Evolutionary conservation across 2,329 filamentous ascomycete species (phyloP).

Genomic region (Aphanocladium album): DNA sequence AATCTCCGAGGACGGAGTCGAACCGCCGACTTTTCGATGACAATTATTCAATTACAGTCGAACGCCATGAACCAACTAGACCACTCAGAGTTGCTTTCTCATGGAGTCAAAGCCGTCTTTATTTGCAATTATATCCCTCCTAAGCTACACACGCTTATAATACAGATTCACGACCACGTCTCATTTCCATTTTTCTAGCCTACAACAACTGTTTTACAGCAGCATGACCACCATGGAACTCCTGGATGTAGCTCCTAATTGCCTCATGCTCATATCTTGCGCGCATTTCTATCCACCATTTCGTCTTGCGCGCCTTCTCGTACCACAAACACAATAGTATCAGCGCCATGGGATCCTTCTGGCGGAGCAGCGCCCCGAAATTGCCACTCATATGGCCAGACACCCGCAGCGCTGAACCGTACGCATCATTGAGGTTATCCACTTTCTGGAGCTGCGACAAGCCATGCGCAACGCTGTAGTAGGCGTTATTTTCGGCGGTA

Average conservation of each 20-base stretch:
- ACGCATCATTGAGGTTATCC: background rate
- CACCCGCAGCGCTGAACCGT: background rate
- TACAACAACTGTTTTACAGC: background rate
- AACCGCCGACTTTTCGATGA: constrained; percentile 24
- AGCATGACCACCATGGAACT: background rate
- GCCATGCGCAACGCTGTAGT: background rate
- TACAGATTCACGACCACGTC: background rate
- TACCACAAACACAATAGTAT: background rate
- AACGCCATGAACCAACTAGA: constrained; percentile 27
- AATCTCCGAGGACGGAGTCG: constrained; percentile 24
- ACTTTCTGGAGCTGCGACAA: background rate
- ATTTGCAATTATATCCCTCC: background rate
- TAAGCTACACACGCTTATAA: background rate
- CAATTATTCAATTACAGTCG: constrained; percentile 21
- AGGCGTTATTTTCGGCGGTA: background rate
- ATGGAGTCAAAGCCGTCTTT: background rate
- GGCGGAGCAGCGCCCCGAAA: background rate
- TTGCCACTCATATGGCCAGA: background rate
- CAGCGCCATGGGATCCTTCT: background rate
- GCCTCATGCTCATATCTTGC: background rate
- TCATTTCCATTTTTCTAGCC: background rate
- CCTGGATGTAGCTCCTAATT: background rate
- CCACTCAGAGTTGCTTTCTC: constrained; percentile 19
- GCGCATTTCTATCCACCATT: constrained; percentile 10
- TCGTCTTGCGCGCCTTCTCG: background rate